Base-by-base conservation (phyloP, 441 rosid genomes). In the Pelargonium cotyledonis region DNA sequence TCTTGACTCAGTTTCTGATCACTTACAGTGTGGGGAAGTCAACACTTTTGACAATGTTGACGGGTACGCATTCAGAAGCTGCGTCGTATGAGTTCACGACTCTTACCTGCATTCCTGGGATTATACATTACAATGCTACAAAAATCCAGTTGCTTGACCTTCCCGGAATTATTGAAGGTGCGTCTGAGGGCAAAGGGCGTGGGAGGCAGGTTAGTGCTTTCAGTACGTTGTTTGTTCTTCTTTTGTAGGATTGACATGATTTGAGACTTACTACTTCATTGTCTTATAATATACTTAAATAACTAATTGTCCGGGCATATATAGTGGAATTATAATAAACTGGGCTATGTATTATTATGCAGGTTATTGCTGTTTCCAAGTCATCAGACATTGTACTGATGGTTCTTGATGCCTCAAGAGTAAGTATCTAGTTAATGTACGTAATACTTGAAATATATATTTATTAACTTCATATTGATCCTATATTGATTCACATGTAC, bases 381-480 rank as follows among this genome's bases (percentile, higher is more conserved):
- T 92, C 96, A 68, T 92, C 99, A 4, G 99, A 92, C 82, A 90
- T 90, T 71, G 98, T 95, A 67, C 82, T 90, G 88, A 92, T 95
- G 99, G 97, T 95, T 82, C 98, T 95, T 80, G 99, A 95, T 86
- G 98, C 96, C 79, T 92, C 98, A 72, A 92, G 89, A 84, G 99
- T 92, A 81, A 84, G 94, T 83, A 2, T 66, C 65, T 61, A 26
- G 11, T 62, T 31, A n/a, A n/a, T n/a, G n/a, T 31, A 31, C 0
- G 6, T 5, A 31, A 31, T 31, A 31, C 38, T 31, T n/a, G n/a
- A n/a, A n/a, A n/a, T n/a, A n/a, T n/a, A n/a, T n/a, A n/a, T n/a
- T n/a, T n/a, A n/a, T n/a, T n/a, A n/a, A n/a, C n/a, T n/a, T n/a
- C n/a, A n/a, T n/a, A n/a, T n/a, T n/a, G n/a, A n/a, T n/a, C n/a